Percentiles rank a stretch among this genome's conserved stretches.
Evolutionary conservation across 2,329 filamentous ascomycete genomes (phyloP).

Genomic region (Alternaria infectoria): DNA sequence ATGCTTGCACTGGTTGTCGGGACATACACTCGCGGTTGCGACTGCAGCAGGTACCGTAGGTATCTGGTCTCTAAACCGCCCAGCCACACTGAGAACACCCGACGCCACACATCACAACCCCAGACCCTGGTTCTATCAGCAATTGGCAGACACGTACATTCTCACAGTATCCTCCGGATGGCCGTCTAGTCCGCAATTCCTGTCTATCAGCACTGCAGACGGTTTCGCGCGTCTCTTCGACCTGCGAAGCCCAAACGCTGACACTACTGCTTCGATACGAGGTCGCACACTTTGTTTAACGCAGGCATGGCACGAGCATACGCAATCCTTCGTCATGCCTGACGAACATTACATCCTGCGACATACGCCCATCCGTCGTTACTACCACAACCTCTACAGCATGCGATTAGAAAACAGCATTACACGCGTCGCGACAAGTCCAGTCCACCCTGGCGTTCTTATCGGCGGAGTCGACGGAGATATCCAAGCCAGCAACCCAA

Average conservation of each 20-base stretch:
- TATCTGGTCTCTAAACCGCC: slow-evolving; percentile 57
- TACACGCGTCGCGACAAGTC: slow-evolving; percentile 55
- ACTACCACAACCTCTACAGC: slow-evolving; percentile 54
- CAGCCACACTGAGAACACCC: slow-evolving; percentile 31
- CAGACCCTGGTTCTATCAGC: slow-evolving; percentile 53
- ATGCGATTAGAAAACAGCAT: slow-evolving; percentile 48
- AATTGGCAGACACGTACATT: slow-evolving; percentile 56
- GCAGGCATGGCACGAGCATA: slow-evolving; percentile 62
- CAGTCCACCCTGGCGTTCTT: slow-evolving; percentile 62
- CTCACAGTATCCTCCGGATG: slow-evolving; percentile 57
- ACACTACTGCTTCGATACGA: slow-evolving; percentile 55
- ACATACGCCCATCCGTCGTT: slow-evolving; percentile 58
- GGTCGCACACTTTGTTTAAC: slow-evolving; percentile 57
- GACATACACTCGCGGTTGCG: slow-evolving; percentile 60
- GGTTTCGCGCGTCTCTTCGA: slow-evolving; percentile 64
- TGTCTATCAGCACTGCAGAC: slow-evolving; percentile 61
- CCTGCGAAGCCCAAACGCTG: slow-evolving; percentile 54
- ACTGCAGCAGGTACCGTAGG: slow-evolving; percentile 64
- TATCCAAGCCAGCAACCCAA: slow-evolving; percentile 59
- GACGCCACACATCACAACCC: slow-evolving; percentile 13
- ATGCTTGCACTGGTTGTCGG: slow-evolving; percentile 63
- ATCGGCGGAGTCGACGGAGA: slow-evolving; percentile 60
- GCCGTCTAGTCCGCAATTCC: slow-evolving; percentile 59
- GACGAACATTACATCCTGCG: slow-evolving; percentile 63
- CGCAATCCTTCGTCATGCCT: slow-evolving; percentile 60